Percentiles rank a stretch among this genome's conserved stretches.
Conservation (phyloP, 2,329 filamentous ascomycete species). For the Laburnicola sp. region DNA sequence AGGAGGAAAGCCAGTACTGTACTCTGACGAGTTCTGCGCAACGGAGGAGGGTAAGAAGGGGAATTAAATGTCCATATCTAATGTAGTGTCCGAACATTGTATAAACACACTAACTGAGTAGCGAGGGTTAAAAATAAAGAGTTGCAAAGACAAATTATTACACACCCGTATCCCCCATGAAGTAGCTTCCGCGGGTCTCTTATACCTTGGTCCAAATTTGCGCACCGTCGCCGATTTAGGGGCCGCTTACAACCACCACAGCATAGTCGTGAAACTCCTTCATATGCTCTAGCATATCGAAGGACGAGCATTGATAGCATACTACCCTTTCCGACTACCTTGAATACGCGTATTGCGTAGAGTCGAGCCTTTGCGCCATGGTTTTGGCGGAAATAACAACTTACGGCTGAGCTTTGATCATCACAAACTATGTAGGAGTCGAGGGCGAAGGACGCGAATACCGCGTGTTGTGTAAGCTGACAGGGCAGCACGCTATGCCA, state of each 20-base stretch:
- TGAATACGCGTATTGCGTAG: not conserved
- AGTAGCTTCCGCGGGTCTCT: not conserved
- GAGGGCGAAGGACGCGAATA: too few relatives aligned
- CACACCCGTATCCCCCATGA: not conserved
- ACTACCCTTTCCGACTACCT: not conserved
- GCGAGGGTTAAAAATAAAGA: too few relatives aligned
- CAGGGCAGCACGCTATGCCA: too few relatives aligned
- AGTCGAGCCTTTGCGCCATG: too few relatives aligned
- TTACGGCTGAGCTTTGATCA: too few relatives aligned
- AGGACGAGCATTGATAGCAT: not conserved
- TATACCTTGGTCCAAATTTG: not conserved
- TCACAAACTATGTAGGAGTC: too few relatives aligned
- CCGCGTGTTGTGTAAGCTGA: too few relatives aligned
- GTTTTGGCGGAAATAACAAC: too few relatives aligned
- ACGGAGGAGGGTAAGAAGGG: not conserved
- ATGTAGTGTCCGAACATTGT: not conserved
- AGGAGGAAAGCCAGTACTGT: not conserved
- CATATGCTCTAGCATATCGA: not conserved
- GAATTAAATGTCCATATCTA: not conserved
- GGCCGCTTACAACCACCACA: not conserved
- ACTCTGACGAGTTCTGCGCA: not conserved
- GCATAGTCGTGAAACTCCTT: not conserved
- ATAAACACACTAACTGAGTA: too few relatives aligned
- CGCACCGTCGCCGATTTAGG: too few relatives aligned
- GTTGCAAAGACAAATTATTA: too few relatives aligned